phyloP scores from a whole-genome alignment of 2,329 filamentous ascomycete genomes.

The Fusarium tjaetaba region DNA sequence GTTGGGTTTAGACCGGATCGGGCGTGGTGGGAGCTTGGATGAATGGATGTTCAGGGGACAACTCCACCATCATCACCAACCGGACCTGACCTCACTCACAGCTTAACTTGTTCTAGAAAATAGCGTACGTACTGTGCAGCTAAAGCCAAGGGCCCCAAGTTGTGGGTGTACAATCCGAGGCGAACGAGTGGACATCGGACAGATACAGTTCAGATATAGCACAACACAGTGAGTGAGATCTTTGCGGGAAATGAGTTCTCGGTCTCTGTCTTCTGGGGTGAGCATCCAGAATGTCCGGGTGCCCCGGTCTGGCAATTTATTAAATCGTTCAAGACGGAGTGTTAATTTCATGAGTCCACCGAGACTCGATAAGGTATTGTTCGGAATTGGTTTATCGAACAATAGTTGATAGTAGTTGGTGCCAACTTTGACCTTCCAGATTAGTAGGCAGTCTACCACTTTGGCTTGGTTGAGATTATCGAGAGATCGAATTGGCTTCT shows the following conservation, averaged over 20 bases:
- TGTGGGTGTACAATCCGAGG: conserved; percentile 15
- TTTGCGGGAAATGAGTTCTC: conserved; percentile 41
- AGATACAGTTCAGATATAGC: conserved; percentile 3
- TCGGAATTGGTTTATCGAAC: not conserved
- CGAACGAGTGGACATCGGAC: conserved; percentile 12
- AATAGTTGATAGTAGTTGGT: not conserved
- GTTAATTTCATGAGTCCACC: conserved; percentile 43
- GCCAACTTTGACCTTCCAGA: not conserved
- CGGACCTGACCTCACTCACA: not conserved
- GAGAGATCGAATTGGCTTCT: conserved; percentile 19
- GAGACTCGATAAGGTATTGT: conserved; percentile 24
- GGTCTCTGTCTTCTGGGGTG: conserved; percentile 25
- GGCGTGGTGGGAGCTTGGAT: not conserved
- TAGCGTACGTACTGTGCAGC: conserved; percentile 29
- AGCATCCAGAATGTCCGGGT: conserved; percentile 30
- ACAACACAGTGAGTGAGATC: conserved; percentile 26
- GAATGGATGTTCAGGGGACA: conserved; percentile 21
- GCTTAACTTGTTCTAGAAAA: conserved; percentile 30
- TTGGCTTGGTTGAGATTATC: not conserved
- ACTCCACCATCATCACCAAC: conserved; percentile 29
- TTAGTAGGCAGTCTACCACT: not conserved
- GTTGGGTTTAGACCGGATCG: conserved; percentile 35
- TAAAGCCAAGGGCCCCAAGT: conserved; percentile 7
- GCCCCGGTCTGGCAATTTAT: conserved; percentile 42
- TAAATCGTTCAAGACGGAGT: conserved; percentile 34